phyloP scores from a whole-genome alignment of 2,329 filamentous ascomycete genomes.

The Fulvia fulva region DNA sequence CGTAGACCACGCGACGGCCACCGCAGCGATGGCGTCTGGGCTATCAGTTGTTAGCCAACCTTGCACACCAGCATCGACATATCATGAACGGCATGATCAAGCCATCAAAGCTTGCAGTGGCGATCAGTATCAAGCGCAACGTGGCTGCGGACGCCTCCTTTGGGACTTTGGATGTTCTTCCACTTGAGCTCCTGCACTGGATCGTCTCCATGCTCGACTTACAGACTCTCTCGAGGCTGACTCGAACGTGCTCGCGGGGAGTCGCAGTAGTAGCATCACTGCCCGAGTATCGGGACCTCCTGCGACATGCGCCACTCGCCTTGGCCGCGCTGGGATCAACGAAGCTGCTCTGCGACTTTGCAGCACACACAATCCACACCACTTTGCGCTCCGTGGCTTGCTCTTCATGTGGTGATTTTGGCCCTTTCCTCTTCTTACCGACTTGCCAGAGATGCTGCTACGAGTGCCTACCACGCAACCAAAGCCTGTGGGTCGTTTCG shows the following conservation, averaged over 20 bases:
- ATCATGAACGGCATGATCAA: conserved; percentile 7
- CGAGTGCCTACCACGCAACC: conserved; percentile 4
- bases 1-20: too few relatives aligned
- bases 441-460: conserved; percentile 11
- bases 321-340: conserved; percentile 7
- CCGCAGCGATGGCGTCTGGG: too few relatives aligned
- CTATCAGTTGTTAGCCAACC: conserved; percentile 32
- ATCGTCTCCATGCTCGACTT: conserved; percentile 10
- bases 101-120: neutral
- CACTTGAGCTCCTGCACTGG: conserved; percentile 9
- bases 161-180: conserved; percentile 3
- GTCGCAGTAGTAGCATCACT: conserved; percentile 1
- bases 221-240: conserved; percentile 5
- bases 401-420: conserved; percentile 4
- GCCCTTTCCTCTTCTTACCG: conserved; percentile 8
- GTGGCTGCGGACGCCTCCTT: neutral
- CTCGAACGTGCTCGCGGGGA: conserved; percentile 5
- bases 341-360: neutral
- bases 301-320: conserved; percentile 5
- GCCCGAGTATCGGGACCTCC: conserved; percentile 8
- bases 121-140: neutral
- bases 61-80: conserved; percentile 4
- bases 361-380: conserved; percentile 2
- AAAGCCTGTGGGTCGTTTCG: conserved; percentile 5
- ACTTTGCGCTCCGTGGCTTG: conserved; percentile 3